These are phyloP conservation scores for Fusarium sp. DNA, from an alignment of 2,329 filamentous ascomycete genomes.

Conservation along the genomic window DNA sequence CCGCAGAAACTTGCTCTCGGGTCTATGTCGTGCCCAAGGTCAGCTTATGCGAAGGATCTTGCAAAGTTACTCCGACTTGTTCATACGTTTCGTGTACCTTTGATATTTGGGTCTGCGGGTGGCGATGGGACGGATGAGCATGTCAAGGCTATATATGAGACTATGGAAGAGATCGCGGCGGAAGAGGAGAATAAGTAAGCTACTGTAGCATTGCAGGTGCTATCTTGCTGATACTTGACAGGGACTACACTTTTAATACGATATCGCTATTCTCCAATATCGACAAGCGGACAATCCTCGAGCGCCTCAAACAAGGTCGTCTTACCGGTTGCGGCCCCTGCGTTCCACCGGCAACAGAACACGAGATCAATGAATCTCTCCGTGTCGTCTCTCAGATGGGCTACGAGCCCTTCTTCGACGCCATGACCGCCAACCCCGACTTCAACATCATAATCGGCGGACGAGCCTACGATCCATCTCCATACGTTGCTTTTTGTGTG, in stretches of 20 bases:
- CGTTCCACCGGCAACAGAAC: slow-evolving; percentile 51
- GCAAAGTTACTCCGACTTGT: slow-evolving; percentile 49
- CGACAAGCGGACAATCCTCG: slow-evolving; percentile 45
- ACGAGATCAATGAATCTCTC: slow-evolving; percentile 50
- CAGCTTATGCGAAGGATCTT: slow-evolving; percentile 55
- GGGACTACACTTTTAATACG: slow-evolving; percentile 44
- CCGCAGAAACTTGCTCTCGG: slow-evolving; percentile 55
- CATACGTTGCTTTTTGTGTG: slow-evolving; percentile 49
- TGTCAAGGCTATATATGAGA: slow-evolving; percentile 51
- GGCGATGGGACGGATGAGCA: slow-evolving; percentile 59
- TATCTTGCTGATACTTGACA: not conserved
- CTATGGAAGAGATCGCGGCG: slow-evolving; percentile 44
- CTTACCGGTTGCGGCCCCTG: slow-evolving; percentile 52
- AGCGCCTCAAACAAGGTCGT: slow-evolving; percentile 42
- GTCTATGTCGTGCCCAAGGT: slow-evolving; percentile 51
- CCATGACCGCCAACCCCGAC: slow-evolving; percentile 52
- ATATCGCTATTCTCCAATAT: slow-evolving; percentile 53
- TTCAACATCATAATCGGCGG: slow-evolving; percentile 60
- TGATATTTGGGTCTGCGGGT: slow-evolving; percentile 57
- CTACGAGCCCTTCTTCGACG: slow-evolving; percentile 54
- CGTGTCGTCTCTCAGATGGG: slow-evolving; percentile 58
- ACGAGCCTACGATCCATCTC: slow-evolving; percentile 53
- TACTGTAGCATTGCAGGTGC: accelerated
- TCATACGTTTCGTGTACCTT: slow-evolving; percentile 46
- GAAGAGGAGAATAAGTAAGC: slow-evolving; percentile 14